These are phyloP conservation scores for Trametes cubensis DNA, from an alignment of 768 basidiomycete species.

Conservation along the genomic window DNA sequence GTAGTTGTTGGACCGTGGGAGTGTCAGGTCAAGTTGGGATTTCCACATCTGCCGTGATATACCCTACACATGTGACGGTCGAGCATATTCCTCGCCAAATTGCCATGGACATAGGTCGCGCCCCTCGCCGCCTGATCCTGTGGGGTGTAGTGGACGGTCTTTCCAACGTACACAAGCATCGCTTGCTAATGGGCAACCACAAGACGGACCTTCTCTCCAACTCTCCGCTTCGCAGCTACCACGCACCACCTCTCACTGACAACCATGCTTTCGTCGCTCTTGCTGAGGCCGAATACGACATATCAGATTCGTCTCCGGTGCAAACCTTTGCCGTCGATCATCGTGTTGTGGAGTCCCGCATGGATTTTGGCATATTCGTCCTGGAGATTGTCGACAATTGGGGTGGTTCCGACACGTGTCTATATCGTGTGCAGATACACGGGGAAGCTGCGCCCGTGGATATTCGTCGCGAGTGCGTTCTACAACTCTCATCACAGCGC, in stretches of 20 bases:
- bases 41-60: not conserved
- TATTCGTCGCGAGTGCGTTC: too few species aligned
- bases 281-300: not conserved
- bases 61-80: not conserved
- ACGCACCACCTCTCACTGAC: not conserved
- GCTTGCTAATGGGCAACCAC: not conserved
- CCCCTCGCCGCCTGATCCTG: too few species aligned
- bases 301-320: not conserved
- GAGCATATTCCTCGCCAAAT: slow-evolving; percentile 1
- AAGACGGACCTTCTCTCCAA: not conserved
- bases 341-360: not conserved
- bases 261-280: not conserved
- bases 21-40: not conserved
- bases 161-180: not conserved
- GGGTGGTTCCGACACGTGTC: not conserved
- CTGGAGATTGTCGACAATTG: slow-evolving; percentile 8
- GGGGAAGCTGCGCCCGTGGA: too few species aligned
- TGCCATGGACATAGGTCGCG: not conserved
- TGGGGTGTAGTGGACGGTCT: not conserved
- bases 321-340: not conserved
- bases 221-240: too few species aligned
- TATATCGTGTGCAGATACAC: slow-evolving; percentile 1
- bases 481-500: too few species aligned
- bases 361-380: slow-evolving; percentile 1
- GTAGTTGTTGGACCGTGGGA: not conserved